phyloP scores from a whole-genome alignment of 2,329 filamentous ascomycete species.

The Colletotrichum endophyticum region DNA sequence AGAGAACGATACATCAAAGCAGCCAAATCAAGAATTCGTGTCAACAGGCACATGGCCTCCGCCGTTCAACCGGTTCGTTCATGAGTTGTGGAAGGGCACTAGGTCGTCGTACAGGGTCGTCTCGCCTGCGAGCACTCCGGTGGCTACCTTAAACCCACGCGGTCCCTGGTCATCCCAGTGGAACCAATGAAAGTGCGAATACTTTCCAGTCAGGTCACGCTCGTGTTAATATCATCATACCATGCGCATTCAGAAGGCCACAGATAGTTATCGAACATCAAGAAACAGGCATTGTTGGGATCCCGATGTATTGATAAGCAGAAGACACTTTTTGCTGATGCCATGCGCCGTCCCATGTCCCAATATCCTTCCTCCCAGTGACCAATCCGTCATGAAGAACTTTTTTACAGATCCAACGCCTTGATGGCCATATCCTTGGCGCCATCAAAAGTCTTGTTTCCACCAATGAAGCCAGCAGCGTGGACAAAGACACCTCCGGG shows the following conservation, averaged over 20 bases:
- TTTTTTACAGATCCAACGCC: constrained; percentile 54
- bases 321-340: constrained; percentile 16
- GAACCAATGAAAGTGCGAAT: background rate
- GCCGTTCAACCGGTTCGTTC: background rate
- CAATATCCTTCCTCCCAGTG: background rate
- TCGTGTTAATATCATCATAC: background rate
- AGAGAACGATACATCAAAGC: background rate
- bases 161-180: background rate
- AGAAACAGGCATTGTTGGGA: background rate
- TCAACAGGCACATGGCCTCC: background rate
- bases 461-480: constrained; percentile 93
- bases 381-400: background rate
- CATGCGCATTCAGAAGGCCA: background rate
- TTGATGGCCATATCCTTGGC: constrained; percentile 84
- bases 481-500: constrained; percentile 89
- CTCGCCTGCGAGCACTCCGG: background rate
- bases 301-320: constrained; percentile 11
- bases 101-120: background rate
- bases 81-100: background rate
- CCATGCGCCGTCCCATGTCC: constrained; percentile 12
- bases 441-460: constrained; percentile 90
- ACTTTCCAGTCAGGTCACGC: background rate
- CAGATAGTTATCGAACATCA: background rate
- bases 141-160: background rate
- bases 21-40: constrained; percentile 5